Percentiles rank a stretch among this genome's conserved stretches.
These are phyloP conservation scores for Artemisia princeps DNA, from an alignment of 140 eudicot genomes.

Conservation along the genomic window DNA sequence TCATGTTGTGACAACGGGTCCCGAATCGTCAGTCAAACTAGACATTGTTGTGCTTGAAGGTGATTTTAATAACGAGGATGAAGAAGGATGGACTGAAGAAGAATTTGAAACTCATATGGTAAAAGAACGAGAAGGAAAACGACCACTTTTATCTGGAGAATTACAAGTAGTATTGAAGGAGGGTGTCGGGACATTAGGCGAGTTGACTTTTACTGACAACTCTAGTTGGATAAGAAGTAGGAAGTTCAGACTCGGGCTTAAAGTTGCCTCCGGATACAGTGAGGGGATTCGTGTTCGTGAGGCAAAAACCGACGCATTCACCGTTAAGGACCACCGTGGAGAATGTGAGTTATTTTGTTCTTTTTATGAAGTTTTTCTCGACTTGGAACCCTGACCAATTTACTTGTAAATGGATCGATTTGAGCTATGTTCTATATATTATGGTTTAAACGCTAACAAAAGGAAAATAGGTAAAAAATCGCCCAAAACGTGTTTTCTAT, in stretches of 20 bases:
- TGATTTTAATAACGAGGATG: conserved; percentile 87
- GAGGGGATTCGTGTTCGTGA: conserved; percentile 75
- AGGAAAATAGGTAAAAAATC: too few species aligned
- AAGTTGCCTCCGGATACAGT: conserved; percentile 63
- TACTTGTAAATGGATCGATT: too few species aligned
- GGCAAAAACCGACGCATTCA: conserved; percentile 91
- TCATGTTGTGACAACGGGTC: conserved; percentile 70
- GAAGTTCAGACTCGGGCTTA: conserved; percentile 86
- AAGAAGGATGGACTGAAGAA: conserved; percentile 83
- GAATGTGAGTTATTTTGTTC: conserved; percentile 57
- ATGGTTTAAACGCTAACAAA: too few species aligned
- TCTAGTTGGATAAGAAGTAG: conserved; percentile 99
- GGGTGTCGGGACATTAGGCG: conserved; percentile 96
- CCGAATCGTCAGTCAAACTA: conserved; percentile 70
- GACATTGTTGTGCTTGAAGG: conserved; percentile 97
- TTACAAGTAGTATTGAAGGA: conserved; percentile 73
- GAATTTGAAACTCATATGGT: conserved; percentile 89
- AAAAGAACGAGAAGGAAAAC: conserved; percentile 96
- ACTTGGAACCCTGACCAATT: too few species aligned
- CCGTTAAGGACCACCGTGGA: conserved; percentile 95
- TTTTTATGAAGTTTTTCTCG: neutral
- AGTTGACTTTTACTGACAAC: conserved; percentile 85
- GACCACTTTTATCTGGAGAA: conserved; percentile 95
- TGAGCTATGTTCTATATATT: too few species aligned
- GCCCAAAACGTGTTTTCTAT: too few species aligned